These are phyloP conservation scores for Amanita pallidorosea DNA, from an alignment of 768 basidiomycete species.

Conservation along the genomic window DNA sequence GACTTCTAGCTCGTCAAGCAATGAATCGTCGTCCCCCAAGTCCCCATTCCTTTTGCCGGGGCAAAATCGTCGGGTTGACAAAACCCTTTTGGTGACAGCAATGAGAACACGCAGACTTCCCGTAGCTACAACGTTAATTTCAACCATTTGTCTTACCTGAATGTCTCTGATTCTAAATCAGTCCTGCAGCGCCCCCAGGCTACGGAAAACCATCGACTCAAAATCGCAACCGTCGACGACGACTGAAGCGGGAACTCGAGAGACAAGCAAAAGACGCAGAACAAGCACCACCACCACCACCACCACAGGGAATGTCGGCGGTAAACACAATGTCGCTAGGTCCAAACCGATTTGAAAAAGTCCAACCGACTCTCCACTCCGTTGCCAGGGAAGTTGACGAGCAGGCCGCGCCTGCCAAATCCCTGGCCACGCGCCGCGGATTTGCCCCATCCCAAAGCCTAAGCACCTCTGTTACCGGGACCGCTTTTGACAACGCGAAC, in stretches of 20 bases:
- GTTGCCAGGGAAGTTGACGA: background rate
- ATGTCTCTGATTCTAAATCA: background rate
- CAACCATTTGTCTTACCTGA: background rate
- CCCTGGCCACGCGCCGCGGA: background rate
- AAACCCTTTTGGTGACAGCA: background rate
- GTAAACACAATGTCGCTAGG: constrained; percentile 38
- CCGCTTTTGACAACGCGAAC: constrained; percentile 8
- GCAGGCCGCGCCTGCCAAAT: background rate
- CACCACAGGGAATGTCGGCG: constrained; percentile 22
- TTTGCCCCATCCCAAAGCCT: background rate
- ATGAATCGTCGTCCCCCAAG: constrained; percentile 17
- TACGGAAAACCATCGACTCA: constrained; percentile 48
- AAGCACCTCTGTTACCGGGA: constrained; percentile 5
- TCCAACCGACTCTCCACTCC: too few species aligned
- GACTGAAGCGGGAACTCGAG: constrained; percentile 26
- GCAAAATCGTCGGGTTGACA: constrained; percentile 2
- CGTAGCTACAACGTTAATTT: background rate
- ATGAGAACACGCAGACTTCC: too few species aligned
- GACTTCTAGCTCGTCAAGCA: constrained; percentile 10
- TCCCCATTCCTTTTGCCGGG: constrained; percentile 11
- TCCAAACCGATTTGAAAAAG: background rate
- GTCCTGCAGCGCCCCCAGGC: constrained; percentile 37
- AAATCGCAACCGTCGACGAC: constrained; percentile 46
- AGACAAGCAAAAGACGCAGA: constrained; percentile 4
- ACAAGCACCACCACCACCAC: constrained; percentile 13